Evolutionary conservation across 345 rosid genomes (phyloP).

Genomic region (Gossypium turneri): DNA sequence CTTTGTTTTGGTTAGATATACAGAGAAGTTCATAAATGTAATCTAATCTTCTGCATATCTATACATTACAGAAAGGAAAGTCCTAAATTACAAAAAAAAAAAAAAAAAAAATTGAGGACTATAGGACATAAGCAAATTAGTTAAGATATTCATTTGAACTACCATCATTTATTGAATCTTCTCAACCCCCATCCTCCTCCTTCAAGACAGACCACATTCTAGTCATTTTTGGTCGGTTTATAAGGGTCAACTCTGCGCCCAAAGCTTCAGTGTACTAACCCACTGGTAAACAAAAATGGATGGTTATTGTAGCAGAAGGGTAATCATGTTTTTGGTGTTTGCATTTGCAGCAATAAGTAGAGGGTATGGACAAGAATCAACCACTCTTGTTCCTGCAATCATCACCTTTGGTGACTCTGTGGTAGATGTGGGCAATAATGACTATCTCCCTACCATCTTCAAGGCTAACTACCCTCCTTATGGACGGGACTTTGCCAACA

Average conservation of each 20-base stretch:
- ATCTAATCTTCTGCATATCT: not conserved
- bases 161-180: conserved; percentile 31
- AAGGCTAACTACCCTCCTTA: conserved; percentile 88
- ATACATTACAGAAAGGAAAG: not conserved
- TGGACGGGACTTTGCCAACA: conserved; percentile 68
- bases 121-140: not conserved
- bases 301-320: not conserved
- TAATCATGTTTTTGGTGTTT: conserved; percentile 13
- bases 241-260: conserved; percentile 12
- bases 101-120: not conserved
- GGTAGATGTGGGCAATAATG: conserved; percentile 89
- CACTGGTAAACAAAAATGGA: conserved; percentile 13
- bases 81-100: not conserved
- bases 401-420: conserved; percentile 81
- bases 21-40: not conserved
- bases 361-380: conserved; percentile 34
- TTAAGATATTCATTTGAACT: conserved; percentile 16
- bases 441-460: conserved; percentile 72
- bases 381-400: conserved; percentile 66
- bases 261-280: not conserved
- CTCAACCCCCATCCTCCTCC: conserved; percentile 40
- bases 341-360: conserved; percentile 18
- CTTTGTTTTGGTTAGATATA: not conserved
- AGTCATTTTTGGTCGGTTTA: conserved; percentile 15
- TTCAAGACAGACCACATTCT: conserved; percentile 7